Evolutionary conservation across 2,329 filamentous ascomycete genomes (phyloP).

Genomic region (Cladorrhinum sp.): DNA sequence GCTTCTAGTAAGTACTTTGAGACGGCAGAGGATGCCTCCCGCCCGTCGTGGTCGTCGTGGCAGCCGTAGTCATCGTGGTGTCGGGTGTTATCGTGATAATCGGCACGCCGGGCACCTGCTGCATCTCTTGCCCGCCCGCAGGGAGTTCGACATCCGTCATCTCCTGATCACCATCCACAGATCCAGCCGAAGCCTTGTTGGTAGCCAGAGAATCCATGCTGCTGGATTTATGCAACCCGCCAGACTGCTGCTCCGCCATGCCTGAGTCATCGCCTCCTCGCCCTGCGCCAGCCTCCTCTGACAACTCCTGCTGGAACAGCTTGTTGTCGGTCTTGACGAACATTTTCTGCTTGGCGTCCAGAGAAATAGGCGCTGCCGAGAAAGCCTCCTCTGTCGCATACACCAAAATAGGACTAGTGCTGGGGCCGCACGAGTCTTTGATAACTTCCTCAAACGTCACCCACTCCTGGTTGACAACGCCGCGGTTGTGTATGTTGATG

Average conservation of each 20-base stretch:
- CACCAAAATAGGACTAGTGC: constrained; percentile 29
- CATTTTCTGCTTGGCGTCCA: constrained; percentile 31
- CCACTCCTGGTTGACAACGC: constrained; percentile 18
- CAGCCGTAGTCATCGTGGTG: no score
- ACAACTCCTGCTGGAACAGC: constrained; percentile 33
- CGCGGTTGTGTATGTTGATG: not conserved
- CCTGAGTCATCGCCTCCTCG: constrained; percentile 39
- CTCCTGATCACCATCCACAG: constrained; percentile 35
- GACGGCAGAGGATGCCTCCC: no score
- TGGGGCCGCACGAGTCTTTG: constrained; percentile 21
- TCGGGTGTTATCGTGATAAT: not conserved
- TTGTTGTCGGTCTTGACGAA: constrained; percentile 37
- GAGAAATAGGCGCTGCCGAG: constrained; percentile 19
- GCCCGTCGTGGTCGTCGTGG: no score
- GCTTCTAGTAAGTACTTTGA: no score
- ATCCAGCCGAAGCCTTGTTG: constrained; percentile 41
- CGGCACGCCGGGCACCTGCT: not conserved
- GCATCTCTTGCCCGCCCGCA: not conserved
- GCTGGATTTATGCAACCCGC: constrained; percentile 40
- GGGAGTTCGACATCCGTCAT: constrained; percentile 18
- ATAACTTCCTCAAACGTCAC: constrained; percentile 21
- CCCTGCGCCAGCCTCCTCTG: constrained; percentile 18
- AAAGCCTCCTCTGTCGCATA: constrained; percentile 33
- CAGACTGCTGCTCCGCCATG: no score
- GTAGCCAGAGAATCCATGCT: constrained; percentile 47